Percentiles rank a stretch among this genome's conserved stretches.
Conservation (phyloP, 2,329 filamentous ascomycete genomes). For the Sarocladium kiliense region DNA sequence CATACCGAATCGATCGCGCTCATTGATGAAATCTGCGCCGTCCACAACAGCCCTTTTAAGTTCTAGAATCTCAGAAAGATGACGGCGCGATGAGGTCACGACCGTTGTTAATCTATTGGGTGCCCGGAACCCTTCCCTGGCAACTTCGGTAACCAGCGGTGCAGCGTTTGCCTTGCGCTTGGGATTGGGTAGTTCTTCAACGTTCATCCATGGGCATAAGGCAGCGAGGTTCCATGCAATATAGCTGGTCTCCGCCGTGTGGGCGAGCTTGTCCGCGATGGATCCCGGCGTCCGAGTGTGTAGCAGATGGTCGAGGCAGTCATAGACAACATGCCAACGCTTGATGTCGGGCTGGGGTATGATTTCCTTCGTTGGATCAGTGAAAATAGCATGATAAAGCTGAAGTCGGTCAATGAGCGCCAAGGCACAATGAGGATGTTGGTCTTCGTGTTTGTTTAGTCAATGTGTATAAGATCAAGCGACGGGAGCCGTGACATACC, state of each 20-base stretch:
- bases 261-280: constrained; percentile 51
- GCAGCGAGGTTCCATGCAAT: constrained; percentile 73
- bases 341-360: constrained; percentile 50
- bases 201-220: constrained; percentile 65
- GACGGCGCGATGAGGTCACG: constrained; percentile 57
- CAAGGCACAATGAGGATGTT: constrained; percentile 57
- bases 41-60: constrained; percentile 52
- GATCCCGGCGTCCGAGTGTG: constrained; percentile 38
- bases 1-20: constrained; percentile 67
- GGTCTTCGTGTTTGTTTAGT: constrained; percentile 31
- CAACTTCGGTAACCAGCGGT: constrained; percentile 47
- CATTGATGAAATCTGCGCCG: constrained; percentile 30
- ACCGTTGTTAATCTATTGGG: constrained; percentile 71
- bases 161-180: constrained; percentile 46
- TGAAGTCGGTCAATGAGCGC: constrained; percentile 59
- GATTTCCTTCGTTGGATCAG: constrained; percentile 54
- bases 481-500: constrained; percentile 33
- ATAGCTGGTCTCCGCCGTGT: constrained; percentile 60
- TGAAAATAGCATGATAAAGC: constrained; percentile 70
- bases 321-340: constrained; percentile 60
- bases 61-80: constrained; percentile 57
- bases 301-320: constrained; percentile 51
- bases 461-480: neutral
- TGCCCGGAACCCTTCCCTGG: constrained; percentile 72
- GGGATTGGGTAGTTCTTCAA: constrained; percentile 33